Percentiles rank a stretch among this genome's conserved stretches.
Conservation (phyloP, 805 yeast genomes). For the Candida ulmi region DNA sequence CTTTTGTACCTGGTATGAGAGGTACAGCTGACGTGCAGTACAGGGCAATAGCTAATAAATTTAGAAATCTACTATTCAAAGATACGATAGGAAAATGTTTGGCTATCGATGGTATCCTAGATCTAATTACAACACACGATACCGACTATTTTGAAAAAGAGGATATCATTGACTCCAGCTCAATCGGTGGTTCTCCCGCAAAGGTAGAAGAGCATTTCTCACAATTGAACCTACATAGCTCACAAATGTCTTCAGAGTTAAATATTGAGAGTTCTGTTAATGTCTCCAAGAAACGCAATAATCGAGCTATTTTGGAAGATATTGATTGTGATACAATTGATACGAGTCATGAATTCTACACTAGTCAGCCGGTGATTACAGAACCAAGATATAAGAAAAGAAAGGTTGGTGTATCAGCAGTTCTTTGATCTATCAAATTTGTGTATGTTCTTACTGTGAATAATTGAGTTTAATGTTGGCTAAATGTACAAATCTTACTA, state of each 20-base stretch:
- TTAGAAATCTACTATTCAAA: constrained; percentile 5
- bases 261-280: neutral
- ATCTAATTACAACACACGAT: neutral
- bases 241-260: no score
- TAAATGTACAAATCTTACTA: no score
- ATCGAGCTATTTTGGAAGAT: no score
- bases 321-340: neutral
- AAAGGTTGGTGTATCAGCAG: neutral
- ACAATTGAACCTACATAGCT: constrained; percentile 1
- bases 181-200: neutral
- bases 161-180: constrained; percentile 2
- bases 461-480: no score
- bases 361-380: constrained; percentile 13
- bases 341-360: constrained; percentile 1
- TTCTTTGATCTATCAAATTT: no score
- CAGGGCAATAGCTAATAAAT: neutral
- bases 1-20: constrained; percentile 11
- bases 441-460: no score
- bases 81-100: constrained; percentile 11
- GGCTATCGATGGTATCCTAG: constrained; percentile 10
- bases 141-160: neutral
- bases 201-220: constrained; percentile 2
- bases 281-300: constrained; percentile 5
- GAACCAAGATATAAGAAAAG: neutral
- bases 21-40: neutral